A percentile compares a stretch with the other conserved stretches of the same genome.
phyloP scores from a whole-genome alignment of 331 rosid genomes.

The Pyrus hybrid region DNA sequence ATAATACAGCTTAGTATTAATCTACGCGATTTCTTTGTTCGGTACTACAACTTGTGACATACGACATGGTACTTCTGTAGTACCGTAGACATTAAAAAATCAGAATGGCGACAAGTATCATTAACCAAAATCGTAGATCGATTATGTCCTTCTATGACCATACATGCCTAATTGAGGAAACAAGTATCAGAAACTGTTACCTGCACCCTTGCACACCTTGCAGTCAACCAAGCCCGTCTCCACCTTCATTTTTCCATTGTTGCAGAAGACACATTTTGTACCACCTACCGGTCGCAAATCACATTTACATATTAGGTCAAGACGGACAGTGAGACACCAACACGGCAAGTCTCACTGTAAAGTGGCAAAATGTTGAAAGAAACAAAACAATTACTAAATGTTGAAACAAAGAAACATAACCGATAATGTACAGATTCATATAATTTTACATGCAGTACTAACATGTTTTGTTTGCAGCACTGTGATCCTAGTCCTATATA shows the following conservation, averaged over 20 bases:
- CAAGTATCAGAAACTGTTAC: not conserved
- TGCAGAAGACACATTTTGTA: conserved; percentile 54
- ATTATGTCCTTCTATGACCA: not conserved
- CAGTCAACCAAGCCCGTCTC: not conserved
- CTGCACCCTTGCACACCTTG: not conserved
- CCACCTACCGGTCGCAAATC: conserved; percentile 56
- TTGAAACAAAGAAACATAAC: not conserved
- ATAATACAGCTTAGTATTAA: not conserved
- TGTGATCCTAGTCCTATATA: not conserved
- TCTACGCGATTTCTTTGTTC: not conserved
- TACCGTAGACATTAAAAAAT: too few relatives aligned
- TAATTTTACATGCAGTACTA: not conserved
- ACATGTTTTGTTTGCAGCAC: not conserved
- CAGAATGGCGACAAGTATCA: too few relatives aligned
- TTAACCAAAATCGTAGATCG: not conserved
- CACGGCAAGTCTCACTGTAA: not conserved
- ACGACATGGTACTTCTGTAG: not conserved
- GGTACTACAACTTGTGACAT: not conserved
- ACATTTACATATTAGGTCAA: not conserved
- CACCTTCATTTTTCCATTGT: not conserved
- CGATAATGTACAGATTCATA: not conserved
- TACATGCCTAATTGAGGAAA: too few relatives aligned
- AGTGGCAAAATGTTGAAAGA: not conserved
- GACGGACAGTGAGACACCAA: not conserved
- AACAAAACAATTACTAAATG: too few relatives aligned